Base-by-base conservation (phyloP, 306 rosid genomes). In the Cucurbita ficifolia region DNA sequence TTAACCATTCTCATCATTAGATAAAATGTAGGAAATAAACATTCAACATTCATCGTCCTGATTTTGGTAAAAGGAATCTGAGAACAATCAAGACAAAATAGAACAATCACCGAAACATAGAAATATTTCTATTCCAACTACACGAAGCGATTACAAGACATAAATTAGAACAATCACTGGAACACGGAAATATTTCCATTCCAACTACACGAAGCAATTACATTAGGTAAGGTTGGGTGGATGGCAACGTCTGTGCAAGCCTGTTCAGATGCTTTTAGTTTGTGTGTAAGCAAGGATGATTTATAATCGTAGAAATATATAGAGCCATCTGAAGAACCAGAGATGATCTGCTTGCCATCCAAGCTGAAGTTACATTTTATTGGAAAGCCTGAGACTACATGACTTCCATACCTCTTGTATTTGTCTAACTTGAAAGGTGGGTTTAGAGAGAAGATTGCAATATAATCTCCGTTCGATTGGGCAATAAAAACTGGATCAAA, bases 321-420 rank as follows among this genome's bases (percentile, higher is more conserved):
- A 74, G 76, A 94, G 67, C 98, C 98, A 82, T 94, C 96, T 6
- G 92, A 89, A 69, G 97, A 94, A 77, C 97, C 96, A 5, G 99
- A 89, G 12, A 90, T 83, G 63, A 94, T 88, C 53, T 67, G 86
- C 74, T 88, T 84, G 14, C 92, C 95, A 70, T 94, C 92, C 82
- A 81, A 63, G 85, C 88, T 91, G 88, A 94, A 94, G 69, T 74
- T 79, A 77, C 97, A 94, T 78, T 86, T 90, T 46, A 94, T 78
- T 65, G 97, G 94, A 79, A 93, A 93, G 52, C 97, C 98, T 8
- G 88, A 88, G 69, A 93, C 93, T 65, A 86, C 86, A 60, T 93
- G 98, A 75, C 84, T 61, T 80, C 82, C 96, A 12, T 83, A 90
- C 75, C 96, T 86, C 89, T 82, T 87, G 78, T 82, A 90, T 84